Percentiles rank a stretch among this genome's conserved stretches.
Evolutionary conservation across 2,329 filamentous ascomycete genomes (phyloP).

Genomic region (Pseudogymnoascus sp.): DNA sequence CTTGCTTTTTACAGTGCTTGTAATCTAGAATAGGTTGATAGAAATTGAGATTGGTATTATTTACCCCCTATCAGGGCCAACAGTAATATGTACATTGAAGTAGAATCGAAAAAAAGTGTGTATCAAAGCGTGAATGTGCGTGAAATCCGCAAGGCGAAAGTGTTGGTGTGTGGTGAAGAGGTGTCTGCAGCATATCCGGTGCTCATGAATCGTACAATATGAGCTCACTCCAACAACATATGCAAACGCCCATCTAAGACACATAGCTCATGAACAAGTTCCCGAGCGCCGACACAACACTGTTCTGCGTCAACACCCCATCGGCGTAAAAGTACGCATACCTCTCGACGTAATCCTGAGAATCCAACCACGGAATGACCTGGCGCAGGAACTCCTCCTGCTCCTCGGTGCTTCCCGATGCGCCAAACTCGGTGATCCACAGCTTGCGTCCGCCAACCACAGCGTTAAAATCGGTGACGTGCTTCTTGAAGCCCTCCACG

Average conservation of each 20-base stretch:
- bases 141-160: not conserved
- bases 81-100: constrained; percentile 4
- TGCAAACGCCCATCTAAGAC: not conserved
- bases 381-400: constrained; percentile 33
- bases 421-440: constrained; percentile 40
- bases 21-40: not conserved
- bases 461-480: constrained; percentile 27
- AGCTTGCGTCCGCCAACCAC: constrained; percentile 17
- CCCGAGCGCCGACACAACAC: not conserved
- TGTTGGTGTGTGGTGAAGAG: not conserved
- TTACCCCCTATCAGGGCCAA: not conserved
- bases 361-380: constrained; percentile 38
- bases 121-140: not conserved
- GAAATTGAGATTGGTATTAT: not conserved
- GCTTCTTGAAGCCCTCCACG: constrained; percentile 35
- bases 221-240: not conserved
- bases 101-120: not conserved
- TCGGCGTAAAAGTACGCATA: constrained; percentile 31
- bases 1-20: not conserved
- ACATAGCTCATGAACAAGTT: not conserved
- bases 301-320: constrained; percentile 2
- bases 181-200: not conserved
- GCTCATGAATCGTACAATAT: too few relatives aligned
- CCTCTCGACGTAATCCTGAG: constrained; percentile 30
- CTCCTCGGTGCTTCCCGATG: constrained; percentile 25